Base-by-base conservation (phyloP, 768 basidiomycete genomes). In the Hygrocybe punicea region DNA sequence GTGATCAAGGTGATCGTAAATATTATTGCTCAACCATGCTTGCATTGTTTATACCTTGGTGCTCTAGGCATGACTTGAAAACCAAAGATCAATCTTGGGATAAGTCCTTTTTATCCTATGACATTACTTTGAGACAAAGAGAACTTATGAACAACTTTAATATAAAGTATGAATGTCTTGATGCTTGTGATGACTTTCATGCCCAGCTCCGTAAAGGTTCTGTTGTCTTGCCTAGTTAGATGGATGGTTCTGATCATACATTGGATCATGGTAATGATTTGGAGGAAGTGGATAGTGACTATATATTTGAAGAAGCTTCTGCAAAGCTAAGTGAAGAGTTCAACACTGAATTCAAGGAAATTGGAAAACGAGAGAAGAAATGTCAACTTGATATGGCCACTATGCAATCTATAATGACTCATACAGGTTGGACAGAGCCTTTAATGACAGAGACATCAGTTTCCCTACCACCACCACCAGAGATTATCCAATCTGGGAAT, bases 81-180 rank as follows among this genome's bases (percentile, higher is more conserved):
- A 13, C 54, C 19, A 37, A 37, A 1, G 47, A 60, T 9, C 29
- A 59, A 24, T 61, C 55, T 21, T 75, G 68, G 69, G 64, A 64
- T 61, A 58, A 65, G 36, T 53, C 66, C 4, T 72, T 69, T 55
- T 16, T 48, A 5, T 25, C 47, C 6, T 37, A 65, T 51, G 34
- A 33, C 4, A 67, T 70, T 55, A 49, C 46, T 11, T 7, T 21
- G 6, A 2, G 56, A 34, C 48, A 65, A 35, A 19, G 34, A 25
- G 24, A 61, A 44, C 44, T 70, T 6, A 71, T 73, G 59, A 59
- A 62, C 2, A 67, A 69, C 48, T 69, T 71, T 56, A 66, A 76
- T 51, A 35, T 75, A 1, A 45, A 57, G 19, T 71, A 74, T 65
- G 72, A 76, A 60, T 75, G 74, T 55, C 40, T 67, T 17, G 72